Conservation (phyloP, 2,329 filamentous ascomycete genomes). For the Eurotiales sp. region DNA sequence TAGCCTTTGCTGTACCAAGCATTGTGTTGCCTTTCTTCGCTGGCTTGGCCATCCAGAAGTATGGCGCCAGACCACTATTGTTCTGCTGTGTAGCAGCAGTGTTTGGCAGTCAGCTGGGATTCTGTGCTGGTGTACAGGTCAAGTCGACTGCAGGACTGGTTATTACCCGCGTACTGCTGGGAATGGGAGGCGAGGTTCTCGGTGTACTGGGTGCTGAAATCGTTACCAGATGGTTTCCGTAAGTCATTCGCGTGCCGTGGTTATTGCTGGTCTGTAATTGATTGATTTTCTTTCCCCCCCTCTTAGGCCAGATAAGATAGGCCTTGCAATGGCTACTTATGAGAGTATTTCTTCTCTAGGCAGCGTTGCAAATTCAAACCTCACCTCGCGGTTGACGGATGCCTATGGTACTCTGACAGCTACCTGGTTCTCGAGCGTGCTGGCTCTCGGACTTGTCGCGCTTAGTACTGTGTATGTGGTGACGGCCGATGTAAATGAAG, state of each 20-base stretch:
- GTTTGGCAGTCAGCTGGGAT: neutral
- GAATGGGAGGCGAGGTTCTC: neutral
- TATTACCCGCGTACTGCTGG: neutral
- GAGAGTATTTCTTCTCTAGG: neutral
- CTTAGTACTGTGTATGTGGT: neutral
- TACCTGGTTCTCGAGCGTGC: neutral
- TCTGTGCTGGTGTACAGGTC: neutral
- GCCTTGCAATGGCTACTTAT: neutral
- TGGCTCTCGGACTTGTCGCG: neutral
- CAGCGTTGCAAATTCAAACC: neutral
- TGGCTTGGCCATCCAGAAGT: neutral
- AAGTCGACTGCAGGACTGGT: neutral
- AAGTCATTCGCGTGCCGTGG: neutral
- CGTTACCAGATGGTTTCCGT: neutral
- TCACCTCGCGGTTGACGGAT: neutral
- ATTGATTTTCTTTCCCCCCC: too few relatives aligned
- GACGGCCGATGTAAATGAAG: neutral
- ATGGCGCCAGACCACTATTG: neutral
- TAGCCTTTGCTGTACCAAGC: neutral
- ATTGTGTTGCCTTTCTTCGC: neutral
- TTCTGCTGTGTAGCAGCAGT: neutral
- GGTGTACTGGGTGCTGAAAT: neutral
- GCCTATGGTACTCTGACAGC: neutral
- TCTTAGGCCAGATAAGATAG: neutral
- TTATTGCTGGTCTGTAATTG: neutral